Evolutionary conservation across 495 filamentous ascomycete species (phyloP).

Genomic region (Durotheca rogersii): DNA sequence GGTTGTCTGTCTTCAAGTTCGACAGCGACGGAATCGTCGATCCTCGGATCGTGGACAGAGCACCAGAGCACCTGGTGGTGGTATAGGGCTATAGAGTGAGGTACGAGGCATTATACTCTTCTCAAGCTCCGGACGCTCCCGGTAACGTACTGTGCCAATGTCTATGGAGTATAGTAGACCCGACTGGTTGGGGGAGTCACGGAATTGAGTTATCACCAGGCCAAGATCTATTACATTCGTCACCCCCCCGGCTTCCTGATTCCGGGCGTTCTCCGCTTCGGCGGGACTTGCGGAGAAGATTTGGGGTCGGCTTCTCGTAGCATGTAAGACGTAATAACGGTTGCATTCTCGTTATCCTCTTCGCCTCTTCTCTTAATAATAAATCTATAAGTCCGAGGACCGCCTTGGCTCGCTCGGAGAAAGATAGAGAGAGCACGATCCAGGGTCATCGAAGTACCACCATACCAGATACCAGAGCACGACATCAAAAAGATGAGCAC

Average conservation of each 20-base stretch:
- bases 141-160: too few species aligned
- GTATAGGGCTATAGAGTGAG: background rate
- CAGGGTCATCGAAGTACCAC: background rate
- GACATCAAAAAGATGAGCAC: background rate
- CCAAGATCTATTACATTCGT: background rate
- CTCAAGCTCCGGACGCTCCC: too few species aligned
- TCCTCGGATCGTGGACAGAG: background rate
- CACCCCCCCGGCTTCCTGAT: background rate
- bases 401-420: background rate
- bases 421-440: too few species aligned
- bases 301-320: background rate
- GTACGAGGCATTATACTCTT: background rate
- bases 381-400: too few species aligned
- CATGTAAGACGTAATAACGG: too few species aligned
- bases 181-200: too few species aligned
- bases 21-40: background rate
- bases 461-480: background rate
- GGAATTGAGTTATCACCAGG: too few species aligned
- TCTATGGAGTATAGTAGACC: too few species aligned
- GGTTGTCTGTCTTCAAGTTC: background rate
- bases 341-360: too few species aligned
- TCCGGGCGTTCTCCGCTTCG: background rate
- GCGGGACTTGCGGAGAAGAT: background rate
- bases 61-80: too few species aligned
- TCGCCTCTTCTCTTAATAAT: too few species aligned